Evolutionary conservation across 495 filamentous ascomycete genomes (phyloP), one percentile per base, ranked within the genome.

Genomic region (Corynascus novoguineensis): DNA sequence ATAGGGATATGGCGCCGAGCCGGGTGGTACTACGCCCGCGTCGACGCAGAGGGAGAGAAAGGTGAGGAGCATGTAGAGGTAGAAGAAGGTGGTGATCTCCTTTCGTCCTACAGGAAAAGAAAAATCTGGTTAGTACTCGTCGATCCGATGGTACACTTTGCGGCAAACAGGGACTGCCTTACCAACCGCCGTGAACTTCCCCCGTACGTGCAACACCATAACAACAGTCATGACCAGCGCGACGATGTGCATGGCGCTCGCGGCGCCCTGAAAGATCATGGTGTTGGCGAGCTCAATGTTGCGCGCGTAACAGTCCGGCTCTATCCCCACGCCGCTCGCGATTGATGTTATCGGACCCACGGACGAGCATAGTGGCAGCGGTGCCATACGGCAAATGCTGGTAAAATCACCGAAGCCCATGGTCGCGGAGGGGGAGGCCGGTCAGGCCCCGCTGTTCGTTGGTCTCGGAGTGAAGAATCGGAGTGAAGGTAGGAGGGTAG

Each of bases 151-250:
- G 2, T 2, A 35, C 1, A 5, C 2, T 1, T 55, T 22, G 22
- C 9, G 21, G 22, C 5, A 34, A 21, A 27, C 10, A 25, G 25
- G n/a, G 6, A 85, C 92, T n/a, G n/a, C n/a, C n/a, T 63, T 80
- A 96, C 92, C 93, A 67, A 99, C 92, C 63, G 93, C 93, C 14
- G 93, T 99, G 70, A 99, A 99, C 71, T 99, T 99, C 56, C 88
- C 90, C 63, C 93, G 81, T 58, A 99, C 88, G 68, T 99, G 93
- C 54, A 99, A 70, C 40, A 97, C 88, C 93, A 99, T 99, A 64
- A 95, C 88, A 8, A 89, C 86, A 7, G 89, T 93, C 92, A 97
- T 97, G 58, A 80, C 77, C 41, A 99, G 75, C 5, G 95, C 90
- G 50, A 89, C 78, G 60, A 99, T 97, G 70, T 99, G 92, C 73